Evolutionary conservation across 1,284 basidiomycete genomes (phyloP).

Genomic region (Cerrena zonata): DNA sequence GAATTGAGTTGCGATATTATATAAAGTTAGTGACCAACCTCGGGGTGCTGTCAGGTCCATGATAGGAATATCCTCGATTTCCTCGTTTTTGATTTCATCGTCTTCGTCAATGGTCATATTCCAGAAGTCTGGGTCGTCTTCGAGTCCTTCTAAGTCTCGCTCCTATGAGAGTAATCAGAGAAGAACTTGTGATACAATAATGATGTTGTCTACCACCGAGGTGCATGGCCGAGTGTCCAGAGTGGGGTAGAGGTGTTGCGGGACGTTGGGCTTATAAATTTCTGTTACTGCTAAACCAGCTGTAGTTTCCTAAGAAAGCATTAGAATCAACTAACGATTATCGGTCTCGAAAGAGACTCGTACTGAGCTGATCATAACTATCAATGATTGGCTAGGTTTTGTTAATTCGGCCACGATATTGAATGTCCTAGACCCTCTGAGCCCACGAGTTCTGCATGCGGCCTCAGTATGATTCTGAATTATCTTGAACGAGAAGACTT

Average conservation of each 20-base stretch:
- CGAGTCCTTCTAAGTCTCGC: conserved; percentile 61
- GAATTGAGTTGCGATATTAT: too few relatives aligned
- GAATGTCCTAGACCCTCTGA: conserved; percentile 55
- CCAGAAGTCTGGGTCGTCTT: conserved; percentile 64
- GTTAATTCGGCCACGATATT: conserved; percentile 49
- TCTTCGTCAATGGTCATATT: conserved; percentile 38
- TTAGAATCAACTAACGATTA: conserved; percentile 3
- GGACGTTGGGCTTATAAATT: conserved; percentile 52
- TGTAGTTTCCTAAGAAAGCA: conserved; percentile 49
- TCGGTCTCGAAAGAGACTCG: too few relatives aligned
- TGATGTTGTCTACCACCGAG: conserved; percentile 36
- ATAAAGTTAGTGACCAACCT: conserved; percentile 8
- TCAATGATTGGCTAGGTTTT: conserved; percentile 70
- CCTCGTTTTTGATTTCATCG: conserved; percentile 20
- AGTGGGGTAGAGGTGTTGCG: conserved; percentile 54
- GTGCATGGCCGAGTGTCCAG: conserved; percentile 64
- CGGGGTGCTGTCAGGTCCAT: conserved; percentile 29
- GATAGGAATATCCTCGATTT: conserved; percentile 17
- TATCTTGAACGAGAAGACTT: conserved; percentile 21
- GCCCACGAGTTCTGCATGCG: conserved; percentile 55
- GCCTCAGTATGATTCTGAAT: conserved; percentile 3
- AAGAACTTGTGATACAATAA: conserved; percentile 1
- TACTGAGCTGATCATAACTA: conserved; percentile 62
- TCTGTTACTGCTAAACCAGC: conserved; percentile 55
- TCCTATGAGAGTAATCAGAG: conserved; percentile 6